phyloP scores from a whole-genome alignment of 768 basidiomycete genomes.

The Daedaleopsis sinensis region DNA sequence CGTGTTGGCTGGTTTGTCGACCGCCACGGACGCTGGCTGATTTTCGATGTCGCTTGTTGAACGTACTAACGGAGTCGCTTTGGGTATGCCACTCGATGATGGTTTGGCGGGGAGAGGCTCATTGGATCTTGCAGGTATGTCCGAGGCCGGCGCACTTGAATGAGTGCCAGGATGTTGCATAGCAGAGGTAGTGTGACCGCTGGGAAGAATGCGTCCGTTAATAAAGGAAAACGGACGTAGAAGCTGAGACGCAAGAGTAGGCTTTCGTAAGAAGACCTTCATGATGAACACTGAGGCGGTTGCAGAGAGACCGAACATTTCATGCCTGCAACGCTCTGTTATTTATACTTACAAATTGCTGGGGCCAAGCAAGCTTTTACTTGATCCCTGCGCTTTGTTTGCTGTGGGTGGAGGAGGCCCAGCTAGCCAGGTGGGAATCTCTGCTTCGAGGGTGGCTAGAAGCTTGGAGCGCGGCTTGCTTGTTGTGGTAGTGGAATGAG shows the following conservation, averaged over 20 bases:
- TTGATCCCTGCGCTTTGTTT: neutral
- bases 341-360: neutral
- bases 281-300: neutral
- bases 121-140: neutral
- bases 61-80: neutral
- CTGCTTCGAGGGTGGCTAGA: conserved; percentile 25
- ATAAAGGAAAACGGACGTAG: too few species aligned
- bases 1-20: neutral
- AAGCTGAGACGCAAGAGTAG: too few species aligned
- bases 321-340: neutral
- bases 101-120: neutral
- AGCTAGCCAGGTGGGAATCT: conserved; percentile 14
- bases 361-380: neutral
- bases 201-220: too few species aligned
- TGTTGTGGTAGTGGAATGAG: neutral
- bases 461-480: conserved; percentile 20
- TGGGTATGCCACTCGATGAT: neutral
- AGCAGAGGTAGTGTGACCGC: too few species aligned
- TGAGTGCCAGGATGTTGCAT: too few species aligned
- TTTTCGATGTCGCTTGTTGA: conserved; percentile 10
- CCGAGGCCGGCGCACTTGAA: too few species aligned
- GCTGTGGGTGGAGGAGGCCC: neutral
- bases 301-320: neutral
- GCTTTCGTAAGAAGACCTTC: neutral
- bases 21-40: neutral